A percentile compares a stretch with the other conserved stretches of the same genome.
Conservation (phyloP, 2,329 filamentous ascomycete species). For the Alternaria arborescens region DNA sequence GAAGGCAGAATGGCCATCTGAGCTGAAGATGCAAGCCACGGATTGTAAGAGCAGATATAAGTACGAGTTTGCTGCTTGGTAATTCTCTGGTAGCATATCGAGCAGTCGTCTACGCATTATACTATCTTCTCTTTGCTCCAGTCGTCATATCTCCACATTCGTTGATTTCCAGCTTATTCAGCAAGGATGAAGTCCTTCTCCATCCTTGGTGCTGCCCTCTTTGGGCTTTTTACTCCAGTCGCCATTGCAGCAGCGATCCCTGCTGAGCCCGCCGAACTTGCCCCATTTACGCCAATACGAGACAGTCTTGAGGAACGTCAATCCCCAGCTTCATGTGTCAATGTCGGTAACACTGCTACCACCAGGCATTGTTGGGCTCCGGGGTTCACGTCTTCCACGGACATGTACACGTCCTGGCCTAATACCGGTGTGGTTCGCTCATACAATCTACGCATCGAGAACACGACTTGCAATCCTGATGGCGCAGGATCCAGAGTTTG, state of each 20-base stretch:
- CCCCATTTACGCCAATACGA: constrained; percentile 15
- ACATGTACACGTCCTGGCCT: constrained; percentile 53
- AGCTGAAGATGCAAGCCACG: neutral
- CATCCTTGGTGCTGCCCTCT: constrained; percentile 27
- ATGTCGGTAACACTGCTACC: constrained; percentile 48
- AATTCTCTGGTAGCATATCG: constrained; percentile 9
- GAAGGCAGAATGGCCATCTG: neutral
- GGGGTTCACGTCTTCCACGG: constrained; percentile 52
- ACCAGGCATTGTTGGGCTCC: constrained; percentile 52
- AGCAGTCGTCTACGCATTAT: neutral
- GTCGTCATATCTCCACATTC: constrained; percentile 14
- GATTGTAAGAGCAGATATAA: constrained; percentile 1
- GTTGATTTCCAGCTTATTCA: neutral
- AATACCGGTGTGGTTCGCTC: constrained; percentile 43
- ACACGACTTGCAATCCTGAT: constrained; percentile 54
- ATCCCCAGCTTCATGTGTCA: constrained; percentile 11
- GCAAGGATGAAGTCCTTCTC: constrained; percentile 35
- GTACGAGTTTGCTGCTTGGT: neutral
- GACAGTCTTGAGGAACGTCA: constrained; percentile 30
- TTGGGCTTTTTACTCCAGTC: constrained; percentile 27
- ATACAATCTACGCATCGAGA: constrained; percentile 52
- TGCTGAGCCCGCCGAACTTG: constrained; percentile 23
- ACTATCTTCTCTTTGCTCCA: neutral
- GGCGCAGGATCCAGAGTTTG: constrained; percentile 47
- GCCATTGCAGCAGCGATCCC: constrained; percentile 29